These are phyloP conservation scores for Fusarium sp. DNA, from an alignment of 2,329 filamentous ascomycete genomes.

Conservation along the genomic window DNA sequence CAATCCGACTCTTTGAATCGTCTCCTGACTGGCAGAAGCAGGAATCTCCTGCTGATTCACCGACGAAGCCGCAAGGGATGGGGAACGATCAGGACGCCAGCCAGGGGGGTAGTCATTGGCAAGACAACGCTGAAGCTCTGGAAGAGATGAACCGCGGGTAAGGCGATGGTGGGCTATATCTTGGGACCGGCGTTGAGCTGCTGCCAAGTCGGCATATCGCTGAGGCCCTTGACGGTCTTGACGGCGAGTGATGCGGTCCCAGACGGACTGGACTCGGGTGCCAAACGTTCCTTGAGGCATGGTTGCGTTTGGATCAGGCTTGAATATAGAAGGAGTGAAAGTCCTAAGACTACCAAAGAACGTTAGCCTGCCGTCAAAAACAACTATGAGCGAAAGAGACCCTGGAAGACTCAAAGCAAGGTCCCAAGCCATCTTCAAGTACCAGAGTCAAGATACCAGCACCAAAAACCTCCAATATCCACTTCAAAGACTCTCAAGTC, in stretches of 20 bases:
- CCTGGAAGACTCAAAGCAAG: no score
- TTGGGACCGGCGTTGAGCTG: not conserved
- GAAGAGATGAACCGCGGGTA: not conserved
- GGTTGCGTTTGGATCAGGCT: not conserved
- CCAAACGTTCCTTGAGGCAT: conserved; percentile 7
- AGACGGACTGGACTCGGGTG: not conserved
- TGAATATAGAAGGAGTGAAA: not conserved
- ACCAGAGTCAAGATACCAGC: not conserved
- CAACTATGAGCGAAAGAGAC: not conserved
- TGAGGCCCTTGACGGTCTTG: not conserved
- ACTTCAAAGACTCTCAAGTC: no score
- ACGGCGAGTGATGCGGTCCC: conserved; percentile 3
- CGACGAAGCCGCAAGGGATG: not conserved
- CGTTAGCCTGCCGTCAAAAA: not conserved
- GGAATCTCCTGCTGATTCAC: not conserved
- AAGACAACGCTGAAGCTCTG: not conserved
- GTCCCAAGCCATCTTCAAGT: not conserved
- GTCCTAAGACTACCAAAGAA: not conserved
- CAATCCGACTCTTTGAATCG: not conserved
- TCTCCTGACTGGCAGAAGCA: not conserved
- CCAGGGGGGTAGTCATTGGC: not conserved
- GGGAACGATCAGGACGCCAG: not conserved
- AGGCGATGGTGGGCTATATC: not conserved
- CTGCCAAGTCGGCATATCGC: not conserved
- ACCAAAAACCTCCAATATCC: not conserved